phyloP scores from a whole-genome alignment of 148 eudicot species.

The Tetragonia tetragonoides region DNA sequence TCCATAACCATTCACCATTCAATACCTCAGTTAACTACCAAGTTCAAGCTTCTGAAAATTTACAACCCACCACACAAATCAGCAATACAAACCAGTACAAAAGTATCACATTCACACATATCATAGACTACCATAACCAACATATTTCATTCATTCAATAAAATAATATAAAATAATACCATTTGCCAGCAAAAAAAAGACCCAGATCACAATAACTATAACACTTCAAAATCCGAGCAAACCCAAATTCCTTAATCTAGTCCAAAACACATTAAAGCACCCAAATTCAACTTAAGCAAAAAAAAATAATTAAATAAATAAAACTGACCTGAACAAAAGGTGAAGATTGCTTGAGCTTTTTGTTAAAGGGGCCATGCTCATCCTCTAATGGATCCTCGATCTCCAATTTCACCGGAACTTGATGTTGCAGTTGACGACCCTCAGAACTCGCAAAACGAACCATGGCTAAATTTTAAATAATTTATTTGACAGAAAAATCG shows the following conservation, averaged over 20 bases:
- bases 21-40: neutral
- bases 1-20: neutral
- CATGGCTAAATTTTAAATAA: constrained; percentile 19
- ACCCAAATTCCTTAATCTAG: neutral
- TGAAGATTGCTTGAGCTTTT: constrained; percentile 37
- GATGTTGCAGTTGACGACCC: constrained; percentile 19
- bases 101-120: neutral
- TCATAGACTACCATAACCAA: neutral
- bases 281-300: neutral
- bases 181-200: too few relatives aligned
- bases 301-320: neutral
- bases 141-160: neutral
- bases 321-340: constrained; percentile 31
- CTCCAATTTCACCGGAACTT: constrained; percentile 39
- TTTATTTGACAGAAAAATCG: neutral
- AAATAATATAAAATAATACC: neutral
- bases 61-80: neutral
- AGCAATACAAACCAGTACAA: neutral
- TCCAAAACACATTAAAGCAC: neutral
- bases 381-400: constrained; percentile 44
- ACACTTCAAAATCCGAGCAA: neutral
- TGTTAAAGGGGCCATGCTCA: constrained; percentile 37
- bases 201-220: neutral
- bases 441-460: constrained; percentile 34
- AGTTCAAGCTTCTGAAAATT: neutral